Base-by-base conservation (phyloP, 2,329 filamentous ascomycete genomes). In the Colletotrichum echinochloae region DNA sequence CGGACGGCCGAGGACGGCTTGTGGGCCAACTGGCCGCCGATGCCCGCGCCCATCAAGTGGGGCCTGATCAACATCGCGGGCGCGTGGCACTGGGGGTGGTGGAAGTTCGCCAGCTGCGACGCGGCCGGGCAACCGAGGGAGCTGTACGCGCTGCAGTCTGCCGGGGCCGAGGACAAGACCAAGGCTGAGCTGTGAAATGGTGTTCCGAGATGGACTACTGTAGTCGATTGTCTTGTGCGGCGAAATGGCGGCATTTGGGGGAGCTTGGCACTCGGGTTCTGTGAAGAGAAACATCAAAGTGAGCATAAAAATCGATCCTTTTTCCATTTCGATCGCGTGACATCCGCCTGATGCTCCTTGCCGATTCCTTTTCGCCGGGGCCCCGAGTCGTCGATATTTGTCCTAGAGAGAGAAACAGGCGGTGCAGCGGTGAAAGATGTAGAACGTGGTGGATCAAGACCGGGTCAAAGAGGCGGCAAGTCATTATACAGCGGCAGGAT, bases 51-150 rank as follows among this genome's bases (percentile, higher is more conserved):
- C 3, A 83, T 91, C 70, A 83, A 85, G 65, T 91, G 88, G 88
- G 85, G 85, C 0, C 74, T 92, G 71, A 82, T 87, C 44, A 90
- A 90, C 74, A 78, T 91, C 52, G 88, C 82, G 1, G 89, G 88
- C 2, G 83, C 86, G 44, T 86, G 84, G 78, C 83, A 90, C 73
- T 84, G 83, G 44, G 81, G 83, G 3, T 87, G 86, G 84, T 92
- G 90, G 89, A 89, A 85, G 80, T 92, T 91, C 81, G 83, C 88
- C 39, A 91, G 89, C 75, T 92, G 89, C 74, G 85, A 89, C 74
- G 79, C 81, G 5, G 76, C 79, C 0, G 89, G 89, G 2, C 79
- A 80, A 75, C 88, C 86, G 52, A 85, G 84, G 77, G 82, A 86
- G 77, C 74, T 90, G 72, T 87, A 87, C 74, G 87, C 87, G 5